Conservation (phyloP, 495 filamentous ascomycete species). For the Massariosphaeria phaeospora region DNA sequence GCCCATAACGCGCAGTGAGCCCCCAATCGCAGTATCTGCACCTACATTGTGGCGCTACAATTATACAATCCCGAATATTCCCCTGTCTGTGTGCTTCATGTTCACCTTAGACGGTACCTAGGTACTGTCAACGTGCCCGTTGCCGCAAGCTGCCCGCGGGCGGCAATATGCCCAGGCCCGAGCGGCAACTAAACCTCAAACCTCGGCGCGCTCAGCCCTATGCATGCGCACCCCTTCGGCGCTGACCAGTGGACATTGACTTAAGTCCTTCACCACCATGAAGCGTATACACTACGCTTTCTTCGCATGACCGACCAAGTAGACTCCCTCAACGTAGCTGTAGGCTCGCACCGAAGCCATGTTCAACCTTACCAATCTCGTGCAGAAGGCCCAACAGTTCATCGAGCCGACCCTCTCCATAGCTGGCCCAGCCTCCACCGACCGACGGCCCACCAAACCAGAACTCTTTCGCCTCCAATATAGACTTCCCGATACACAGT, state of each 20-base stretch:
- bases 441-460: slow-evolving; percentile 80
- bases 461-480: slow-evolving; percentile 94
- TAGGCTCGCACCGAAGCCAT: slow-evolving; percentile 17
- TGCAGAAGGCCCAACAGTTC: slow-evolving; percentile 91
- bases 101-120: too few relatives aligned
- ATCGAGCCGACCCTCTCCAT: slow-evolving; percentile 75
- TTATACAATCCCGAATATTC: too few relatives aligned
- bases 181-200: slow-evolving; percentile 5
- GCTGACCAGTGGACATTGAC: slow-evolving; percentile 10
- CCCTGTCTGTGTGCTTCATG: too few relatives aligned
- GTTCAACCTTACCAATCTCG: slow-evolving; percentile 67
- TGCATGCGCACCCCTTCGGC: slow-evolving; percentile 4
- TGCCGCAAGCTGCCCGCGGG: too few relatives aligned
- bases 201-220: slow-evolving; percentile 26
- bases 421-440: slow-evolving; percentile 54
- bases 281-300: not conserved
- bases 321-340: not conserved
- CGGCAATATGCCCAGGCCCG: too few relatives aligned
- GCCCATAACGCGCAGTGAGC: too few relatives aligned
- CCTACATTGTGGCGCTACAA: too few relatives aligned
- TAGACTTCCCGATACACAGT: slow-evolving; percentile 85
- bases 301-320: slow-evolving; percentile 3
- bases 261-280: slow-evolving; percentile 10
- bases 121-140: too few relatives aligned
- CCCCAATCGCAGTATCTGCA: too few relatives aligned